Base-by-base conservation (phyloP, 805 yeast genomes). In the Saccharomycopsis amapae region DNA sequence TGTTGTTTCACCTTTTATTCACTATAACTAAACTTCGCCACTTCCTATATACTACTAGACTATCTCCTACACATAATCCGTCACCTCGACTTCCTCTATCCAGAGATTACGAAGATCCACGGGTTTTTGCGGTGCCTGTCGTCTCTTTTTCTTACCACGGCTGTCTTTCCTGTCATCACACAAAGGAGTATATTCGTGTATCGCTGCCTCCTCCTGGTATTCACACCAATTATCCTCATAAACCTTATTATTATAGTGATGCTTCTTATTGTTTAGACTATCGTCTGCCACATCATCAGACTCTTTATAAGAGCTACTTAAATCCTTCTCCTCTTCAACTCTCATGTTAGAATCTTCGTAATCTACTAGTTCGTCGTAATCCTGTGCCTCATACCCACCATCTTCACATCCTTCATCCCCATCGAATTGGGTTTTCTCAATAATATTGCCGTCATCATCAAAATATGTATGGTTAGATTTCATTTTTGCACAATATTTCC, bases 11-110 rank as follows among this genome's bases (percentile, higher is more conserved):
- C n/a, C n/a, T n/a, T n/a, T n/a, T n/a, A n/a, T n/a, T n/a, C n/a
- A n/a, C n/a, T n/a, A n/a, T n/a, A n/a, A n/a, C n/a, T n/a, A n/a
- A n/a, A n/a, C 13, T 2, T 28, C n/a, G n/a, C 13, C 32, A 28
- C 32, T 28, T 28, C 32, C 13, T 13, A 2, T 28, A 2, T 28
- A 28, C n/a, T 13, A 28, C 2, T 28, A 28, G 32, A 15, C 32
- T 28, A 12, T 34, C 17, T 17, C n/a, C 20, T 32, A 40, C 34
- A 40, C 97, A 90, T 12, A 85, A 7, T 44, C 54, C 18, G 39
- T 40, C 5, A 45, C 48, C n/a, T 42, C 42, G 3, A 38, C 42
- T 20, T 39, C 45, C 30, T 45, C 54, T n/a, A 45, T 31, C 22
- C 20, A 20, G 26, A 39, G 42, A 20, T 39, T 39, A 23, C 33